Evolutionary conservation across 192 early-diverging fungal species (phyloP).

Genomic region (Podila horticola): DNA sequence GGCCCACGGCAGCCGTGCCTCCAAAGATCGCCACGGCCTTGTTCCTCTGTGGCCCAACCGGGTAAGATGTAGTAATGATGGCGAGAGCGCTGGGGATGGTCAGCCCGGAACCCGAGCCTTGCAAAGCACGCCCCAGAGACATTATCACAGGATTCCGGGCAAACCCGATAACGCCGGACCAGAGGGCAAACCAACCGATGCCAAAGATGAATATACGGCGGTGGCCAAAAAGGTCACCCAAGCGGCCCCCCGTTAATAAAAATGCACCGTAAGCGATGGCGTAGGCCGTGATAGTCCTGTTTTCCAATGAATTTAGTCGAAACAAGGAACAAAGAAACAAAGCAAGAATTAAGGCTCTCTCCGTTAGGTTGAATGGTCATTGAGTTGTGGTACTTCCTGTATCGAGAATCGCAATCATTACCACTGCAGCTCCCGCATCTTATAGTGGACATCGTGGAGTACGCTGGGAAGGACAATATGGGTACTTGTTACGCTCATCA

Average conservation of each 20-base stretch:
- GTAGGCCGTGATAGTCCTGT: slow-evolving; percentile 16
- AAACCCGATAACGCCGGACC: slow-evolving; percentile 12
- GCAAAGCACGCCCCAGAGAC: slow-evolving; percentile 20
- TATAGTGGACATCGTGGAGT: not conserved
- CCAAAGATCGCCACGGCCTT: slow-evolving; percentile 16
- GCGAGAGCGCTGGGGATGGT: slow-evolving; percentile 30
- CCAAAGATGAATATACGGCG: slow-evolving; percentile 19
- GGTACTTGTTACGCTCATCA: slow-evolving; percentile 3
- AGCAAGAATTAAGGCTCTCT: too few species aligned
- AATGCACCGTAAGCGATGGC: slow-evolving; percentile 27
- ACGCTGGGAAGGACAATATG: slow-evolving; percentile 1
- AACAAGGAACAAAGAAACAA: not conserved
- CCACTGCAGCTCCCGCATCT: not conserved
- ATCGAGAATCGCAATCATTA: not conserved
- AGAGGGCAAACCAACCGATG: slow-evolving; percentile 7
- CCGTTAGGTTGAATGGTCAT: too few species aligned
- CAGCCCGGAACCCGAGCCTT: slow-evolving; percentile 23
- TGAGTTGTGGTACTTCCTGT: not conserved
- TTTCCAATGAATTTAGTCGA: too few species aligned
- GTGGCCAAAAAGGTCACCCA: slow-evolving; percentile 30
- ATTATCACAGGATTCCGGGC: slow-evolving; percentile 10
- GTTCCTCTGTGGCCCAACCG: slow-evolving; percentile 5
- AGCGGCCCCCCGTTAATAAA: slow-evolving; percentile 10
- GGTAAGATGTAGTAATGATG: slow-evolving; percentile 12
- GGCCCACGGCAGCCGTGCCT: slow-evolving; percentile 15